Conservation (phyloP, 139 green algal genomes). For the Tetraselmis striata region DNA sequence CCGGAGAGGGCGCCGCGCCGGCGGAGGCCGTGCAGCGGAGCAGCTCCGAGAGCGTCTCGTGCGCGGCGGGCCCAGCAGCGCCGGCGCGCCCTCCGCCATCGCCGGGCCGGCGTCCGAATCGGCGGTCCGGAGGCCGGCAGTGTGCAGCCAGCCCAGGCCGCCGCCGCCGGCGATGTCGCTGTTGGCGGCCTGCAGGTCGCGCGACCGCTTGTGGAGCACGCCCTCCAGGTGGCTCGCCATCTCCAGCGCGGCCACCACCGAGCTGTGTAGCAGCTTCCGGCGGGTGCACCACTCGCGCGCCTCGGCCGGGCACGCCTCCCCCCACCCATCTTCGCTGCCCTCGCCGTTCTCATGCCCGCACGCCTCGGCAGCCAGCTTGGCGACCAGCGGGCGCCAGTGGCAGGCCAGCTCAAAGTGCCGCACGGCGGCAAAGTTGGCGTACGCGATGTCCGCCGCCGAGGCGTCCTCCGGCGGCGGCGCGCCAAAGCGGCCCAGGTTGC, state of each 20-base stretch:
- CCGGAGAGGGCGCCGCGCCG: too few species aligned
- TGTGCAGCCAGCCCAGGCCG: too few species aligned
- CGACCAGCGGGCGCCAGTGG: slow-evolving; percentile 10
- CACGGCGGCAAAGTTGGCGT: not conserved
- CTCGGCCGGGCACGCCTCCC: not conserved
- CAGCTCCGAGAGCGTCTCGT: too few species aligned
- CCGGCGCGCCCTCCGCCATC: too few species aligned
- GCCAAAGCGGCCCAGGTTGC: not conserved
- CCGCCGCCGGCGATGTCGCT: too few species aligned
- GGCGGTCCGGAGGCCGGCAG: too few species aligned
- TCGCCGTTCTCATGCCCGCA: slow-evolving; percentile 19
- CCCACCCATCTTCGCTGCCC: not conserved
- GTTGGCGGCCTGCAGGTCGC: slow-evolving; percentile 14
- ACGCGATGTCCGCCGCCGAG: not conserved
- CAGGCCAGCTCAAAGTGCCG: not conserved
- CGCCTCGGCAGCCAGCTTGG: slow-evolving; percentile 25
- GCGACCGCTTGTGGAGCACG: slow-evolving; percentile 19
- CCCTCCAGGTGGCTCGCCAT: not conserved
- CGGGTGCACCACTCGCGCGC: slow-evolving; percentile 17
- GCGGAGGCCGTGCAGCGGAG: too few species aligned
- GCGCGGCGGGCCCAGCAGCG: too few species aligned
- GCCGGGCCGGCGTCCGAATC: too few species aligned
- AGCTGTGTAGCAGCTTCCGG: slow-evolving; percentile 7
- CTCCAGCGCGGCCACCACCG: slow-evolving; percentile 9
- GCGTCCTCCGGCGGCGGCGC: too few species aligned